Conservation (phyloP, 1,139 yeast genomes). For the Suhomyces bribrorum region DNA sequence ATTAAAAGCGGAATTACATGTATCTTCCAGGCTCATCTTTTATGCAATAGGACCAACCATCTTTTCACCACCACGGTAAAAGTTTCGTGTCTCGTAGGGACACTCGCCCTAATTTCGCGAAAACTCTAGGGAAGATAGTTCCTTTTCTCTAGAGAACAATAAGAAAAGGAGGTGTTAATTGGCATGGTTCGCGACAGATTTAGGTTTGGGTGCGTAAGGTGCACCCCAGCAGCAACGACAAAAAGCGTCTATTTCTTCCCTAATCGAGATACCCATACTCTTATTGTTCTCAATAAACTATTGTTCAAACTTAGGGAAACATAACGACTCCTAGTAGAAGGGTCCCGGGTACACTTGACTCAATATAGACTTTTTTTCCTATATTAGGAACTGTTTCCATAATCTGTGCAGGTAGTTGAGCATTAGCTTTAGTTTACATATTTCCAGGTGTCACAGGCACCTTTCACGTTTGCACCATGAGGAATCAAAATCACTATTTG, state of each 20-base stretch:
- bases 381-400: not conserved
- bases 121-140: not conserved
- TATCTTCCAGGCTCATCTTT: no score
- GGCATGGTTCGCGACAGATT: constrained; percentile 2
- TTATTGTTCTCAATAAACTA: not conserved
- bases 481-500: no score
- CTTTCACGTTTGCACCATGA: no score
- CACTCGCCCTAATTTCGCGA: no score
- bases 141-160: not conserved
- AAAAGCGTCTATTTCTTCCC: not conserved
- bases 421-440: not conserved
- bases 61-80: no score
- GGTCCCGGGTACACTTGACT: constrained; percentile 1
- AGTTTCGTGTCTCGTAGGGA: no score
- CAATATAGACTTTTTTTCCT: not conserved
- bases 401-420: not conserved
- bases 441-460: not conserved
- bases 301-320: constrained; percentile 1
- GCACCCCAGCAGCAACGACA: not conserved
- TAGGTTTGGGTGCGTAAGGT: not conserved
- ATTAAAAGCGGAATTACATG: no score
- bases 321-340: not conserved
- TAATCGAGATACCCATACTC: not conserved
- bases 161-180: not conserved
- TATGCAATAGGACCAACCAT: not conserved